A percentile compares a stretch with the other conserved stretches of the same genome.
Evolutionary conservation across 768 basidiomycete species (phyloP).

Genomic region (Collybia sp.): DNA sequence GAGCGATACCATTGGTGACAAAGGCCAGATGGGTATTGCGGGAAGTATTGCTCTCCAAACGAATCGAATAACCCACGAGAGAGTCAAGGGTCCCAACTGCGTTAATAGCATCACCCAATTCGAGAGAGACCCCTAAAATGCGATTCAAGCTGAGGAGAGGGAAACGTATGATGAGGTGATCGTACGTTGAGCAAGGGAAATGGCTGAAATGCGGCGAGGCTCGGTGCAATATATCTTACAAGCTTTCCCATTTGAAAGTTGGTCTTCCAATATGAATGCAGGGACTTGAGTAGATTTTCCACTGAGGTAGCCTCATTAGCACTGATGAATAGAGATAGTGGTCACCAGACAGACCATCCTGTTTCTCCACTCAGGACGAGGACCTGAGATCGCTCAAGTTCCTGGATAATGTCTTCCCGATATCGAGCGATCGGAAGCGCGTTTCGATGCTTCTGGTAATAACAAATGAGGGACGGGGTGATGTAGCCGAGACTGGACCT

Average conservation of each 20-base stretch:
- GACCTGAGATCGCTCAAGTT: conserved; percentile 72
- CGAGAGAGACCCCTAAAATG: conserved; percentile 66
- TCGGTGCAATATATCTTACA: conserved; percentile 96
- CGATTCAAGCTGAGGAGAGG: conserved; percentile 1
- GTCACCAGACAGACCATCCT: conserved; percentile 26
- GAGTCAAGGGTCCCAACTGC: conserved; percentile 73
- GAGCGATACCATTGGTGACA: conserved; percentile 91
- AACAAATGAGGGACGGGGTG: conserved; percentile 1
- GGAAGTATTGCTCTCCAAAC: conserved; percentile 83
- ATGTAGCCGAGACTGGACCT: conserved; percentile 19
- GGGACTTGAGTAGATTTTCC: conserved; percentile 98
- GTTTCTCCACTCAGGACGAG: conserved; percentile 71
- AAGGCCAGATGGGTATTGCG: conserved; percentile 76
- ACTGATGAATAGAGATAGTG: background rate
- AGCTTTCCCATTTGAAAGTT: conserved; percentile 69
- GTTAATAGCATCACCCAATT: conserved; percentile 82
- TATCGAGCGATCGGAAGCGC: conserved; percentile 83
- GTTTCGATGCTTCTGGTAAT: conserved; percentile 62
- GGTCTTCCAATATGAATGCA: conserved; percentile 88
- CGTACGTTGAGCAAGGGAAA: conserved; percentile 85
- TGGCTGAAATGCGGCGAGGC: conserved; percentile 92
- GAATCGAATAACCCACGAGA: conserved; percentile 91
- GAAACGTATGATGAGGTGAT: background rate
- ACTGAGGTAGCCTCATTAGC: conserved; percentile 32
- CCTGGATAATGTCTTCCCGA: conserved; percentile 64